Evolutionary conservation across 2,329 filamentous ascomycete genomes (phyloP).

Genomic region (Ophiostoma montium): DNA sequence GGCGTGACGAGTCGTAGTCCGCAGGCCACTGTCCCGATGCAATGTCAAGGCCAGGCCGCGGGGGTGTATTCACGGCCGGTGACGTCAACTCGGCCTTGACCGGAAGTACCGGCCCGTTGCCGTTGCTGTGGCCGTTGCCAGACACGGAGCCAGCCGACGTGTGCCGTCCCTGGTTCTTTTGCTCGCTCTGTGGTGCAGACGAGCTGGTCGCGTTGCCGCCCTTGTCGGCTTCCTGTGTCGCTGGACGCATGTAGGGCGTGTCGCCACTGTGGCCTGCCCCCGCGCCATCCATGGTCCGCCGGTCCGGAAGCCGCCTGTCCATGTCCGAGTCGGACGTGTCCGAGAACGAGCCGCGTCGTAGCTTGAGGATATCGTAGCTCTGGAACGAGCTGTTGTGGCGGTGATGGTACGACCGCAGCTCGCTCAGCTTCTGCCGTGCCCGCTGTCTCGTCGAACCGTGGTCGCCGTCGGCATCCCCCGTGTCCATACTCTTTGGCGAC

Average conservation of each 20-base stretch:
- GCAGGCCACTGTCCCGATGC: conserved; percentile 27
- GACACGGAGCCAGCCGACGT: not conserved
- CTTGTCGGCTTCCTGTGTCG: not conserved
- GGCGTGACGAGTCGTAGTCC: conserved; percentile 31
- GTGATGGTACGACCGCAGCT: conserved; percentile 39
- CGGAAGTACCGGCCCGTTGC: not conserved
- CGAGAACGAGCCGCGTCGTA: conserved; percentile 40
- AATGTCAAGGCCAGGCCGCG: conserved; percentile 34
- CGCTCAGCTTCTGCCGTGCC: conserved; percentile 46
- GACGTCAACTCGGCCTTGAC: not conserved
- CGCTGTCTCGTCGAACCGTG: conserved; percentile 41
- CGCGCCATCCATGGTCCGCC: not conserved
- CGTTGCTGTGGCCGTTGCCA: not conserved
- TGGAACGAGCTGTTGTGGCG: conserved; percentile 36
- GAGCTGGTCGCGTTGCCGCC: not conserved
- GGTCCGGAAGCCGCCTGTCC: conserved; percentile 25
- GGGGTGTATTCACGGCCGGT: not conserved
- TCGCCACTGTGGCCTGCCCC: not conserved
- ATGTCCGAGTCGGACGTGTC: conserved; percentile 49
- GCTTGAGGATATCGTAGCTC: conserved; percentile 32
- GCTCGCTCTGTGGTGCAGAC: not conserved
- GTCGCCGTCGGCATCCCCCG: conserved; percentile 19
- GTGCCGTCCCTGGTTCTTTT: not conserved
- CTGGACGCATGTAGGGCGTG: not conserved
- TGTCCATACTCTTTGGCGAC: too few relatives aligned